Percentiles rank a stretch among this genome's conserved stretches.
phyloP scores from a whole-genome alignment of 768 basidiomycete species.

The Tricholoma sp. region DNA sequence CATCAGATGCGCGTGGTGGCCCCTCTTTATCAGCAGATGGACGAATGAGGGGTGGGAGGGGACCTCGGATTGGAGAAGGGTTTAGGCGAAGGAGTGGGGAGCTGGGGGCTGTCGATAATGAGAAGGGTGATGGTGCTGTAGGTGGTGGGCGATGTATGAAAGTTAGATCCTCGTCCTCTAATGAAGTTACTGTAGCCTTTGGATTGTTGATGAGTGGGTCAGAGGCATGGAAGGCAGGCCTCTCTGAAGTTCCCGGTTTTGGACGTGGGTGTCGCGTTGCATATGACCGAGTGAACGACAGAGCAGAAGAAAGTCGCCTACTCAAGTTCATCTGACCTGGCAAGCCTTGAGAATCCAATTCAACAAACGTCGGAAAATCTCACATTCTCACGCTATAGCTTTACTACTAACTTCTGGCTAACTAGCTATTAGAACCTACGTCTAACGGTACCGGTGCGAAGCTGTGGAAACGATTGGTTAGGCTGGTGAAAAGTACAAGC shows the following conservation, averaged over 20 bases:
- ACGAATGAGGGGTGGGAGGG: conserved; percentile 46
- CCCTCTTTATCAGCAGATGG: conserved; percentile 30
- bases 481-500: not conserved
- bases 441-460: conserved; percentile 12
- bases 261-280: conserved; percentile 45
- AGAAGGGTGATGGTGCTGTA: conserved; percentile 66
- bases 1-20: conserved; percentile 42
- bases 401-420: conserved; percentile 18
- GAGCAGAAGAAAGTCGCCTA: conserved; percentile 20
- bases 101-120: conserved; percentile 60
- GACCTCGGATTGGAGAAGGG: conserved; percentile 18
- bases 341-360: not conserved
- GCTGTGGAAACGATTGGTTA: conserved; percentile 12
- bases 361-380: not conserved
- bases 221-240: conserved; percentile 51
- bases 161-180: conserved; percentile 55
- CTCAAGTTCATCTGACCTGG: conserved; percentile 18
- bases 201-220: conserved; percentile 55
- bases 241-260: conserved; percentile 45
- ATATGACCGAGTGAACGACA: conserved; percentile 32
- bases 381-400: conserved; percentile 11
- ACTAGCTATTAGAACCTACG: conserved; percentile 21
- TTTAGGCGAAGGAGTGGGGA: conserved; percentile 62
- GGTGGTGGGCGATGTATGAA: conserved; percentile 87
- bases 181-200: conserved; percentile 42